Percentiles rank a stretch among this genome's conserved stretches.
Conservation (phyloP, 2,329 filamentous ascomycete genomes). For the Colletotrichum sp. region DNA sequence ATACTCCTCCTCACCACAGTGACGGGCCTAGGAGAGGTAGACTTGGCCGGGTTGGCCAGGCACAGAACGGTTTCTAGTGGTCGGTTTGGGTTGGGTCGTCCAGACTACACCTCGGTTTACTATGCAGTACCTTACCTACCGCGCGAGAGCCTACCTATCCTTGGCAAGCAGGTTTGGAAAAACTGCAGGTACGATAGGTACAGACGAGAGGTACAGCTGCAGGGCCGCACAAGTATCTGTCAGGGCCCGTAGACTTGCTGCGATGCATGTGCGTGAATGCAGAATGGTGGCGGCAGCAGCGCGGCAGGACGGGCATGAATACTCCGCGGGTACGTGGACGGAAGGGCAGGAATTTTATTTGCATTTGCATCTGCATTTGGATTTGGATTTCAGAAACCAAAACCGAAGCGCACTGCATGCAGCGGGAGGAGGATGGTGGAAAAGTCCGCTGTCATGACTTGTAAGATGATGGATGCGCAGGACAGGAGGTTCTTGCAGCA, state of each 20-base stretch:
- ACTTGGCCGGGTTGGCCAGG: constrained; percentile 2
- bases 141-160: background rate
- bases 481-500: background rate
- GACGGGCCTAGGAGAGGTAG: background rate
- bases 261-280: background rate
- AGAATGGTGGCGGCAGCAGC: background rate
- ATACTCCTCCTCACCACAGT: background rate
- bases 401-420: background rate
- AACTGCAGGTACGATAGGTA: constrained; percentile 1
- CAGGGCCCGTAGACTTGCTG: constrained; percentile 10
- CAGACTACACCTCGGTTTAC: background rate
- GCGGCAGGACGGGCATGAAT: background rate
- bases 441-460: background rate
- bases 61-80: background rate
- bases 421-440: background rate
- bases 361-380: background rate
- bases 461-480: background rate
- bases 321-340: background rate
- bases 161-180: background rate
- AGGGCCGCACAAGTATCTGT: constrained; percentile 1
- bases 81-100: background rate
- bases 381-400: background rate
- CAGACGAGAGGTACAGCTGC: constrained; percentile 2
- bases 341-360: background rate
- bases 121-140: background rate